phyloP scores from a whole-genome alignment of 2,329 filamentous ascomycete species.

The Fusarium setosum region DNA sequence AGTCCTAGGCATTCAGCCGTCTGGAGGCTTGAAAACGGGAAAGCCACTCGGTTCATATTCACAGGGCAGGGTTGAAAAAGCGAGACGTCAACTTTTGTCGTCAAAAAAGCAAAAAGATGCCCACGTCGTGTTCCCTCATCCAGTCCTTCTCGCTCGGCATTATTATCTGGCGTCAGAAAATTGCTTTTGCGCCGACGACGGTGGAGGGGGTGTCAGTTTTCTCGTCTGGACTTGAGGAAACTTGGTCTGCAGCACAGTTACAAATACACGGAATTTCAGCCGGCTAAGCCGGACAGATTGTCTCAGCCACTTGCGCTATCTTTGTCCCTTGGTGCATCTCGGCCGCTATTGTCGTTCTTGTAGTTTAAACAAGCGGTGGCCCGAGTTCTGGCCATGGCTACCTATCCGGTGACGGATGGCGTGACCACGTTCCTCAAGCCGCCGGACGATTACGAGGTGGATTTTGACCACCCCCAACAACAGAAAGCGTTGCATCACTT shows the following conservation, averaged over 20 bases:
- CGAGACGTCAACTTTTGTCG: too few species aligned
- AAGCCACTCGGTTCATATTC: too few species aligned
- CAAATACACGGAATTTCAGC: neutral
- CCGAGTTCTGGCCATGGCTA: slow-evolving; percentile 12
- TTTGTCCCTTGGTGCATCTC: neutral
- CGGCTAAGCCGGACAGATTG: neutral
- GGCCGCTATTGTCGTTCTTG: neutral
- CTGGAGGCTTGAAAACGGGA: too few species aligned
- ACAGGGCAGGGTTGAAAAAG: too few species aligned
- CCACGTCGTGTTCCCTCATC: neutral
- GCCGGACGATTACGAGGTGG: slow-evolving; percentile 43
- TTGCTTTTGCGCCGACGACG: neutral
- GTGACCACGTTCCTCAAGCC: slow-evolving; percentile 37
- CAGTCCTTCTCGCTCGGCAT: neutral
- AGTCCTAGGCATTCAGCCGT: too few species aligned
- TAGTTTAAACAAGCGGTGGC: neutral
- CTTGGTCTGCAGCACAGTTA: neutral
- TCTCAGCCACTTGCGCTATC: neutral
- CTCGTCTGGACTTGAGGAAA: neutral
- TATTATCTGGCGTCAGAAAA: neutral
- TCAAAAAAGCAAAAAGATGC: too few species aligned
- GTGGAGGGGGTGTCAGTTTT: neutral
- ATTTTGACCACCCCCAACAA: slow-evolving; percentile 45
- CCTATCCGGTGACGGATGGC: slow-evolving; percentile 35
- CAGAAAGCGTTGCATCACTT: slow-evolving; percentile 38